Percentiles rank a stretch among this genome's conserved stretches.
These are phyloP conservation scores for Sarcodon aspratus DNA, from an alignment of 768 basidiomycete genomes.

Conservation along the genomic window DNA sequence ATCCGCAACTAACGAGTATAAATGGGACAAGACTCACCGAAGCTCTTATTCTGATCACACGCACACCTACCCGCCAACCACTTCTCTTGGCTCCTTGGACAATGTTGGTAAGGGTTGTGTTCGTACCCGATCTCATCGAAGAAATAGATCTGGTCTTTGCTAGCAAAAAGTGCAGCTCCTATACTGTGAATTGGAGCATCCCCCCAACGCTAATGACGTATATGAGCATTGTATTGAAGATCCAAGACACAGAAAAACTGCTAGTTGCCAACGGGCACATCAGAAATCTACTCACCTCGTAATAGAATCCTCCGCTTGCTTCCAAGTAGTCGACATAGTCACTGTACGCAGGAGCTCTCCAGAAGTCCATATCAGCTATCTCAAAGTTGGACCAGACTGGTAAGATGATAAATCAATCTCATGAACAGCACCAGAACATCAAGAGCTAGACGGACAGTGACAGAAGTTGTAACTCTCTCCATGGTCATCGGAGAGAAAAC, in stretches of 20 bases:
- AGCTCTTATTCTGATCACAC: slow-evolving; percentile 41
- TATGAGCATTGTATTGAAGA: neutral
- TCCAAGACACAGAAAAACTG: neutral
- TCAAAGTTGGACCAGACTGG: slow-evolving; percentile 61
- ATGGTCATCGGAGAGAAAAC: slow-evolving; percentile 55
- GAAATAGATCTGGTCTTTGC: slow-evolving; percentile 55
- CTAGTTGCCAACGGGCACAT: neutral
- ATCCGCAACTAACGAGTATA: neutral
- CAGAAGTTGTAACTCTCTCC: slow-evolving; percentile 56
- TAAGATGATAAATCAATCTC: neutral
- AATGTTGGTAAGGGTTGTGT: slow-evolving; percentile 46
- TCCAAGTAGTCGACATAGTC: slow-evolving; percentile 80
- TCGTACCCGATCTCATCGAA: slow-evolving; percentile 62
- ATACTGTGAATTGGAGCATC: slow-evolving; percentile 41
- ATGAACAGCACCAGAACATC: neutral
- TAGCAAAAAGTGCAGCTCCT: slow-evolving; percentile 34
- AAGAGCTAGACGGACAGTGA: slow-evolving; percentile 33
- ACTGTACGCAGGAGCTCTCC: slow-evolving; percentile 75
- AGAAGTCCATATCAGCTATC: slow-evolving; percentile 84
- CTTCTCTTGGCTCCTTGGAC: slow-evolving; percentile 22
- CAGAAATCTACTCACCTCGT: slow-evolving; percentile 42
- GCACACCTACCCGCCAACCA: slow-evolving; percentile 34
- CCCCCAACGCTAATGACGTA: slow-evolving; percentile 27
- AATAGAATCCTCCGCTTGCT: slow-evolving; percentile 80
- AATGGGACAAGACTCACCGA: slow-evolving; percentile 29